Percentiles rank a stretch among this genome's conserved stretches.
Evolutionary conservation across 805 yeast species (phyloP).

Genomic region (Grigorovia transvaalensis): DNA sequence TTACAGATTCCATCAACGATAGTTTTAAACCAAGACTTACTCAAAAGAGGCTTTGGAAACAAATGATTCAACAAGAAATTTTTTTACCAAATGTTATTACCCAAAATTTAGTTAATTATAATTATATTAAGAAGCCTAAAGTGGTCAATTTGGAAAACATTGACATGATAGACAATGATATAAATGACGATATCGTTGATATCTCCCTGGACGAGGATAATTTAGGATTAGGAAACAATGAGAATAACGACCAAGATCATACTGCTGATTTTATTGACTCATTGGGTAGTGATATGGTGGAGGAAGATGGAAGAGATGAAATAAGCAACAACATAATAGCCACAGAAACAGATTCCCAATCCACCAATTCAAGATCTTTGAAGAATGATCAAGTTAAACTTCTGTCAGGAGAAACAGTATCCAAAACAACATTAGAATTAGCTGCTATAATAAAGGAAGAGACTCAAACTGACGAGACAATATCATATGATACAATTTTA

Average conservation of each 20-base stretch:
- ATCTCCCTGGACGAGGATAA: slow-evolving; percentile 15
- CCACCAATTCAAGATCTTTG: neutral
- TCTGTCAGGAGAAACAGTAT: slow-evolving; percentile 15
- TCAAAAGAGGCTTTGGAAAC: slow-evolving; percentile 17
- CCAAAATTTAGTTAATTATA: slow-evolving; percentile 10
- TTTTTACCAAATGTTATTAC: slow-evolving; percentile 14
- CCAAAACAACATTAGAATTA: slow-evolving; percentile 22
- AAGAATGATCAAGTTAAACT: slow-evolving; percentile 11
- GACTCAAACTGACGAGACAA: slow-evolving; percentile 7
- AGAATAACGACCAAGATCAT: slow-evolving; percentile 1
- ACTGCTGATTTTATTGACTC: neutral
- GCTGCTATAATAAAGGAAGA: slow-evolving; percentile 19
- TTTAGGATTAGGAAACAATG: neutral
- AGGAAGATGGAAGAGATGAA: neutral
- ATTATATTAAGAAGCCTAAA: slow-evolving; percentile 16
- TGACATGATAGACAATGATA: slow-evolving; percentile 5
- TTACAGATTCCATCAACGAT: slow-evolving; percentile 9
- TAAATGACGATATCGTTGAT: slow-evolving; percentile 15
- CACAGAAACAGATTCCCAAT: neutral
- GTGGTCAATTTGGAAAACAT: neutral
- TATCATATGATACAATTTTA: slow-evolving; percentile 10
- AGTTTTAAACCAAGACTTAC: neutral
- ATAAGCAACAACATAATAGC: no score
- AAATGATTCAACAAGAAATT: slow-evolving; percentile 10
- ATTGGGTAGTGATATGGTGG: neutral